A percentile compares a stretch with the other conserved stretches of the same genome.
These are phyloP conservation scores for Penicillium hordei DNA, from an alignment of 2,329 filamentous ascomycete species.

Conservation along the genomic window DNA sequence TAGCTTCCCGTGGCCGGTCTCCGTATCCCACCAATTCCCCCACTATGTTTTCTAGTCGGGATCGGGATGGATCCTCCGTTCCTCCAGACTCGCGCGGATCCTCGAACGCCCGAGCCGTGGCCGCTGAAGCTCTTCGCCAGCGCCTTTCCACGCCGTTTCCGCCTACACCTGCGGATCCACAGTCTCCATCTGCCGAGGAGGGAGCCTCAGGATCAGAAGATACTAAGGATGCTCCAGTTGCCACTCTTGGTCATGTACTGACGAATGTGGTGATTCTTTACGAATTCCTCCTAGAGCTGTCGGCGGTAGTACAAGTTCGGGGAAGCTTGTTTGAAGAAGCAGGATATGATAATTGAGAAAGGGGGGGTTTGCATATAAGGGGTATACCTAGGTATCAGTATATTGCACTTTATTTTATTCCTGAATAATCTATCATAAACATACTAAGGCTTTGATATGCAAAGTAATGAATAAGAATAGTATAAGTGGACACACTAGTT, in stretches of 20 bases:
- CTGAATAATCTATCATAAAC: neutral
- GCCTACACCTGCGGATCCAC: conserved; percentile 1
- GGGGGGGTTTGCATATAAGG: neutral
- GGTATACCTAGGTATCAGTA: neutral
- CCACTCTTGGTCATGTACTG: conserved; percentile 73
- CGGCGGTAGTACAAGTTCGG: conserved; percentile 71
- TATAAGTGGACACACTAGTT: neutral
- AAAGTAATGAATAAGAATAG: conserved; percentile 1
- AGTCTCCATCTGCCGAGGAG: conserved; percentile 6
- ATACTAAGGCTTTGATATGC: neutral
- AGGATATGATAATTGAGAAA: conserved; percentile 48
- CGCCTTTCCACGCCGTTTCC: conserved; percentile 38
- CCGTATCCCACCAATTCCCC: conserved; percentile 11
- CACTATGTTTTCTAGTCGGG: conserved; percentile 19
- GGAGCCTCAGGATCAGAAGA: conserved; percentile 13
- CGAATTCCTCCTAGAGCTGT: conserved; percentile 75
- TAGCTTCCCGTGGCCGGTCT: conserved; percentile 21
- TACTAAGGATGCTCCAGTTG: conserved; percentile 46
- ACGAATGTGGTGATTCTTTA: conserved; percentile 79
- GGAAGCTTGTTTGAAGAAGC: conserved; percentile 76
- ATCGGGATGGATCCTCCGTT: conserved; percentile 25
- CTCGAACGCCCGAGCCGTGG: conserved; percentile 24
- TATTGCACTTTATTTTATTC: neutral
- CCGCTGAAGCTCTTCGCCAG: conserved; percentile 35
- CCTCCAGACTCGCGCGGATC: conserved; percentile 28